Percentiles rank a stretch among this genome's conserved stretches.
These are phyloP conservation scores for Botrytis squamosa DNA, from an alignment of 2,329 filamentous ascomycete species.

Conservation along the genomic window DNA sequence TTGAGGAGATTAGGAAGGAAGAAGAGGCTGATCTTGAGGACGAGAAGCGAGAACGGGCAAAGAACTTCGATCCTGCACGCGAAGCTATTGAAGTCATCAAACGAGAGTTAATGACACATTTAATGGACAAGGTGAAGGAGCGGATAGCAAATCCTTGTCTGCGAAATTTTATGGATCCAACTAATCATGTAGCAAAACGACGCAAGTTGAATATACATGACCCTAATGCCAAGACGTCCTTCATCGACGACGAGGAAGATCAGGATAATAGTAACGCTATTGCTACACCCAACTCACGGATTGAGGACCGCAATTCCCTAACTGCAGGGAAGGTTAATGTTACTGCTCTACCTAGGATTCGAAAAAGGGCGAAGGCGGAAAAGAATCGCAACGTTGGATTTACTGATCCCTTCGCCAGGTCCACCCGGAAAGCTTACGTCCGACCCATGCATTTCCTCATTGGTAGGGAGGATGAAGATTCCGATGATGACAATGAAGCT, in stretches of 20 bases:
- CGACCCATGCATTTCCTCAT: constrained; percentile 78
- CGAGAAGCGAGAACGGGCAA: constrained; percentile 83
- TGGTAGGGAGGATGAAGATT: constrained; percentile 68
- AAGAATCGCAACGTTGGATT: constrained; percentile 62
- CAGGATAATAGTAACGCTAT: constrained; percentile 58
- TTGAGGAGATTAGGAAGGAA: constrained; percentile 65
- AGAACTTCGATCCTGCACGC: constrained; percentile 83
- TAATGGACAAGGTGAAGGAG: constrained; percentile 84
- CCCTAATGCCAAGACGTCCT: constrained; percentile 57
- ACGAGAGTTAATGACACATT: constrained; percentile 78
- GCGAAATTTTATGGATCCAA: constrained; percentile 78
- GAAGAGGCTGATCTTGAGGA: constrained; percentile 82
- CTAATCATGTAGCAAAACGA: constrained; percentile 75
- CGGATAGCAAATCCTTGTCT: constrained; percentile 81
- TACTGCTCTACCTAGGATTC: constrained; percentile 69
- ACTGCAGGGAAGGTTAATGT: constrained; percentile 56
- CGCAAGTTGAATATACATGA: constrained; percentile 75
- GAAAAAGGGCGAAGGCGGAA: constrained; percentile 50
- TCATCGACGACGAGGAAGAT: constrained; percentile 57
- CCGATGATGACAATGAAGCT: constrained; percentile 74
- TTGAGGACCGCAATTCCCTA: constrained; percentile 51
- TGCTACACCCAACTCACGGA: constrained; percentile 63
- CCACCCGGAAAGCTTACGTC: constrained; percentile 63
- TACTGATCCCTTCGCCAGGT: constrained; percentile 64
- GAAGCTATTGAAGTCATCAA: constrained; percentile 79